Evolutionary conservation across 1,284 basidiomycete genomes (phyloP).

Genomic region (Quambalaria eucalypti): DNA sequence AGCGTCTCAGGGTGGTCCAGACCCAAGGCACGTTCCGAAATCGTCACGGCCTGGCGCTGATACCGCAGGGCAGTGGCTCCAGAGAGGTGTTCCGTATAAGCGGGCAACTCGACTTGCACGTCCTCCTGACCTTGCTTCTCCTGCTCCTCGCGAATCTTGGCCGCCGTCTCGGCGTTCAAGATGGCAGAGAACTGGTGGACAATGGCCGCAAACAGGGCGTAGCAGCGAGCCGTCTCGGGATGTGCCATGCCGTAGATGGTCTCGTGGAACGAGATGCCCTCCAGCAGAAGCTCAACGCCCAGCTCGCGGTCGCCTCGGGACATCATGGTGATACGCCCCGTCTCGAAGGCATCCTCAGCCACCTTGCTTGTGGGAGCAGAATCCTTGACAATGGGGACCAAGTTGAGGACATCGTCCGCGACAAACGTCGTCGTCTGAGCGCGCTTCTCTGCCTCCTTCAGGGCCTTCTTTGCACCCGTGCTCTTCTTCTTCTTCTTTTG

Average conservation of each 20-base stretch:
- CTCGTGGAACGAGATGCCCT: slow-evolving; percentile 55
- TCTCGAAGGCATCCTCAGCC: slow-evolving; percentile 55
- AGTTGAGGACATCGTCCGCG: slow-evolving; percentile 53
- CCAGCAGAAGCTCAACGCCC: slow-evolving; percentile 54
- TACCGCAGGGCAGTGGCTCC: slow-evolving; percentile 50
- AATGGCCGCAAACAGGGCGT: slow-evolving; percentile 52
- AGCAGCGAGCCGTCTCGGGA: slow-evolving; percentile 54
- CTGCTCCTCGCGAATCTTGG: slow-evolving; percentile 24
- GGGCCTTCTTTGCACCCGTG: slow-evolving; percentile 10
- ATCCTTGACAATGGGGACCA: slow-evolving; percentile 53
- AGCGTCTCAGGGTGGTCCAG: slow-evolving; percentile 54
- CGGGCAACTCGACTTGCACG: slow-evolving; percentile 17
- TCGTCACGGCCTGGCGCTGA: slow-evolving; percentile 54
- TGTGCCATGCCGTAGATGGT: slow-evolving; percentile 55
- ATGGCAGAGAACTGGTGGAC: slow-evolving; percentile 45
- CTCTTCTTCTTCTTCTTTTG: slow-evolving; percentile 13
- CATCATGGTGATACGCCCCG: slow-evolving; percentile 51
- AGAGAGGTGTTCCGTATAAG: slow-evolving; percentile 47
- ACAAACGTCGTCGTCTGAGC: slow-evolving; percentile 49
- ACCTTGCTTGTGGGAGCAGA: slow-evolving; percentile 51
- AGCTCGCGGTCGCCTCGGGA: slow-evolving; percentile 50
- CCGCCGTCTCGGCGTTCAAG: slow-evolving; percentile 18
- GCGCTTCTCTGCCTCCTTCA: slow-evolving; percentile 11
- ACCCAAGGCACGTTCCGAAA: slow-evolving; percentile 54
- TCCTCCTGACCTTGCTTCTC: slow-evolving; percentile 23